phyloP scores from a whole-genome alignment of 768 basidiomycete genomes.

The Infundibulicybe gibba region DNA sequence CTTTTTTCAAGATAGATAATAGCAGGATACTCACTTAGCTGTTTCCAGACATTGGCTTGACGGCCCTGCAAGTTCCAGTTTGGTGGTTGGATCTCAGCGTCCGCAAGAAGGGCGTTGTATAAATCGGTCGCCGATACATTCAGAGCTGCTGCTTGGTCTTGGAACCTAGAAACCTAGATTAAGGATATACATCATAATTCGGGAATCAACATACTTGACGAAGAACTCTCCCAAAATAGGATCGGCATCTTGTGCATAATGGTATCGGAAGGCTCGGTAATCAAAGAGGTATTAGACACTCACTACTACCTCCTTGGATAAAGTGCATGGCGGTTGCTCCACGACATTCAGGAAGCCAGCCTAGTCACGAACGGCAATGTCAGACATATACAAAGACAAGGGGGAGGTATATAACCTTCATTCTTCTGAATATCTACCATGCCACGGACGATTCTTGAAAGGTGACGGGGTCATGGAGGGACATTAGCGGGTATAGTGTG shows the following conservation, averaged over 20 bases:
- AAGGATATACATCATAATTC: not conserved
- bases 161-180: conserved; percentile 32
- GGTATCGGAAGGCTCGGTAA: not conserved
- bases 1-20: not conserved
- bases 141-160: conserved; percentile 41
- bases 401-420: conserved; percentile 39
- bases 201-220: conserved; percentile 41
- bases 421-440: conserved; percentile 67
- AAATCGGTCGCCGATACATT: conserved; percentile 45
- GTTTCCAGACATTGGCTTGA: conserved; percentile 54
- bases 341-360: conserved; percentile 67
- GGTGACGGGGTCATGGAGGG: conserved; percentile 56
- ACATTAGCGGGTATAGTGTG: conserved; percentile 59
- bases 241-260: conserved; percentile 43
- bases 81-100: conserved; percentile 53
- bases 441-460: conserved; percentile 59
- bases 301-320: conserved; percentile 62
- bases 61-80: conserved; percentile 65
- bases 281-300: conserved; percentile 15
- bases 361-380: conserved; percentile 21
- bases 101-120: conserved; percentile 54
- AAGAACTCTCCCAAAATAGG: conserved; percentile 64
- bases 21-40: conserved; percentile 31
- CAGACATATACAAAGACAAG: not conserved
- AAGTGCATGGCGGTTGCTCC: conserved; percentile 48